Conservation (phyloP, 2,329 filamentous ascomycete species). For the Ophiostoma tasmaniense region DNA sequence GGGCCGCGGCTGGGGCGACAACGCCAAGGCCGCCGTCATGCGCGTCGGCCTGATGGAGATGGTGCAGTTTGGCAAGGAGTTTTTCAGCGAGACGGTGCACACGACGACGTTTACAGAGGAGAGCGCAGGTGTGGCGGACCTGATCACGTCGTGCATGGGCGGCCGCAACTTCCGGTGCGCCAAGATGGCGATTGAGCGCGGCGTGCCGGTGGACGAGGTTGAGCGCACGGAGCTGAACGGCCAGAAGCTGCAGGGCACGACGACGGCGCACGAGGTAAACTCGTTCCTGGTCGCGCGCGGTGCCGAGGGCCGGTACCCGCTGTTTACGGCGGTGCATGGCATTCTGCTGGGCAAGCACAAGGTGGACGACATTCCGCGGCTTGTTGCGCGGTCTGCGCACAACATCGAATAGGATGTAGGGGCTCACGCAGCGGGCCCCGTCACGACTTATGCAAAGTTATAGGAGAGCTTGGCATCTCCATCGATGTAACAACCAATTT, state of each 20-base stretch:
- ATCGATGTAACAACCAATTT: not conserved
- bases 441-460: not conserved
- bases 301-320: slow-evolving; percentile 73
- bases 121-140: slow-evolving; percentile 85
- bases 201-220: slow-evolving; percentile 74
- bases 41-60: slow-evolving; percentile 91
- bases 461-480: not conserved
- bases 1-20: slow-evolving; percentile 94
- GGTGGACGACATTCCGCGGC: slow-evolving; percentile 70
- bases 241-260: slow-evolving; percentile 91
- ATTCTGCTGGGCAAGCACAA: slow-evolving; percentile 69
- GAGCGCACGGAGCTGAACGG: slow-evolving; percentile 87
- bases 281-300: slow-evolving; percentile 73
- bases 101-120: slow-evolving; percentile 92
- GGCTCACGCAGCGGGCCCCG: slow-evolving; percentile 3
- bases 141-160: slow-evolving; percentile 88
- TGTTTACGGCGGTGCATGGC: slow-evolving; percentile 82
- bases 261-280: slow-evolving; percentile 86
- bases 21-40: slow-evolving; percentile 98
- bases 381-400: slow-evolving; percentile 37
- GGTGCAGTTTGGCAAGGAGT: slow-evolving; percentile 89
- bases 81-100: slow-evolving; percentile 76
- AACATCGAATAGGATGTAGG: slow-evolving; percentile 5
- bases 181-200: slow-evolving; percentile 73
- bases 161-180: slow-evolving; percentile 93